Base-by-base conservation (phyloP, 2,329 filamentous ascomycete species). In the Cladosporium cucumerinum region DNA sequence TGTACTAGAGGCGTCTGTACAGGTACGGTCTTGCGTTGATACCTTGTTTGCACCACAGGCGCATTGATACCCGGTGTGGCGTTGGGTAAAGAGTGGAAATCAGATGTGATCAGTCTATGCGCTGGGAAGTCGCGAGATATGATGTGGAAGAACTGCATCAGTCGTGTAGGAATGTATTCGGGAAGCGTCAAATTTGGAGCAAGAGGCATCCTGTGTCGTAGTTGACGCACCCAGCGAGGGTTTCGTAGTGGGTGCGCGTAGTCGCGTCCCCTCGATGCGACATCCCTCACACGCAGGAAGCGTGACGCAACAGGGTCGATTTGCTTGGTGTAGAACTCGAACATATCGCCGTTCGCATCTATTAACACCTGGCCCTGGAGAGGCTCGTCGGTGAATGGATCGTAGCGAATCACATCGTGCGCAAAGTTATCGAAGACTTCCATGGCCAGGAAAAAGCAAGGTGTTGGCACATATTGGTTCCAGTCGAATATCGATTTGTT, bases 351-450 rank as follows among this genome's bases (percentile, higher is more conserved):
- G 49, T 88, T 82, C 10, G 82, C 84, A 75, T 97, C 92, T 73
- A 99, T 89, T 46, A 99, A 83, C 16, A 98, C 93, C 67, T 89
- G 89, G 58, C 92, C 93, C 80, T 99, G 96, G 63, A 97, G 85
- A 0, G 94, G 91, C 69, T 89, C 82, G 75, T 92, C 91, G 12
- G 93, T 96, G 66, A 83, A 79, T 12, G 89, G 84, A 78, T 98
- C 90, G 80, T 98, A 99, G 68, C 96, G 93, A 67, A 99, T 87
- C 66, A 89, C 86, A 80, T 99, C 95, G 81, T 99, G 96, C 39
- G 92, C 89, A 76, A 99, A 98, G 80, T 99, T 99, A 82, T 99
- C 95, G 74, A 97, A 97, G 69, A 99, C 95, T 79, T 99, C 95
- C 79, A 99, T 90, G 52, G 94, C 95, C 49, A 99, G 86, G 82